Percentiles rank a stretch among this genome's conserved stretches.
phyloP scores from a whole-genome alignment of 371 early-diverging fungal species.

The Sanchytrium tribonematis region DNA sequence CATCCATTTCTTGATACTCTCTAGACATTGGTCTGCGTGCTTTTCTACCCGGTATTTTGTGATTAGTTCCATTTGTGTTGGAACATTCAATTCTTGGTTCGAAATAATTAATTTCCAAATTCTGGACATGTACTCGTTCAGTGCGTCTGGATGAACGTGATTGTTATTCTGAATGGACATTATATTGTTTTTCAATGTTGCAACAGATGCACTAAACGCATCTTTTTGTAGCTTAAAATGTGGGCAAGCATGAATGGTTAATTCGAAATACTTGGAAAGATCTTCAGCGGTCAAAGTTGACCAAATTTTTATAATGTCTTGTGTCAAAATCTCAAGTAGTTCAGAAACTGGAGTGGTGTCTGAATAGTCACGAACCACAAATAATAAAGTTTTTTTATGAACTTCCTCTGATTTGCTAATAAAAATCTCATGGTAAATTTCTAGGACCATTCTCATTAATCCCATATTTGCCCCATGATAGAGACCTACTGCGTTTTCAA shows the following conservation, averaged over 20 bases:
- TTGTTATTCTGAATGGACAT: slow-evolving; percentile 64
- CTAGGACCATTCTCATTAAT: slow-evolving; percentile 86
- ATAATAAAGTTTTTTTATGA: slow-evolving; percentile 45
- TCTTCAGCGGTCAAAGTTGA: slow-evolving; percentile 41
- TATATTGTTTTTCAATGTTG: slow-evolving; percentile 31
- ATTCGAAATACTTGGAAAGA: background rate
- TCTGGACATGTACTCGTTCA: slow-evolving; percentile 52
- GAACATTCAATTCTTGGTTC: slow-evolving; percentile 82
- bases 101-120: slow-evolving; percentile 64
- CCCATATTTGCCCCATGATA: slow-evolving; percentile 97
- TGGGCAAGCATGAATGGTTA: slow-evolving; percentile 5
- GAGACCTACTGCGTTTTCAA: slow-evolving; percentile 88
- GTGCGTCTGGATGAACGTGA: slow-evolving; percentile 79
- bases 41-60: slow-evolving; percentile 50
- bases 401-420: slow-evolving; percentile 5
- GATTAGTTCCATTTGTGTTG: slow-evolving; percentile 83
- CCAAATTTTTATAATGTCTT: slow-evolving; percentile 75
- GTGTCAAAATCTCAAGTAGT: slow-evolving; percentile 40
- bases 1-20: no score
- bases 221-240: slow-evolving; percentile 16
- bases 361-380: slow-evolving; percentile 83
- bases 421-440: slow-evolving; percentile 84
- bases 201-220: slow-evolving; percentile 30
- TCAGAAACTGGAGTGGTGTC: slow-evolving; percentile 55
- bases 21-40: background rate